phyloP scores from a whole-genome alignment of 495 filamentous ascomycete genomes.

The Mycothermus thermophilus region DNA sequence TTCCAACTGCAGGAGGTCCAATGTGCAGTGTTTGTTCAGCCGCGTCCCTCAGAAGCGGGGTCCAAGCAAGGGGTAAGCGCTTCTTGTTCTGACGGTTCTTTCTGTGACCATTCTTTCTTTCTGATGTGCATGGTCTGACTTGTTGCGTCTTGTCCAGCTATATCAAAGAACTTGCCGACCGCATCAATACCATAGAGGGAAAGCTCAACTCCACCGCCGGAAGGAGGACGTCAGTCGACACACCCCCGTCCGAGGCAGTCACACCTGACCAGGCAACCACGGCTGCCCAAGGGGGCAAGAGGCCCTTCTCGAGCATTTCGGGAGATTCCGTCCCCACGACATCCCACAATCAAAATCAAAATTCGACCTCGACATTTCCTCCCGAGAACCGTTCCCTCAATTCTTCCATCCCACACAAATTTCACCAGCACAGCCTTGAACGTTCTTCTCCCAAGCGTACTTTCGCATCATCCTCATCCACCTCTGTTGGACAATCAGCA shows the following conservation, averaged over 20 bases:
- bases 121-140: too few species aligned
- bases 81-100: too few species aligned
- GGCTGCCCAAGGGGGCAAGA: constrained; percentile 30
- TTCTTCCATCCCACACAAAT: constrained; percentile 17
- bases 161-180: constrained; percentile 89
- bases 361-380: constrained; percentile 22
- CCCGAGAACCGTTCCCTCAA: constrained; percentile 27
- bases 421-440: background rate
- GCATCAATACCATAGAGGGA: constrained; percentile 70
- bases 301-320: constrained; percentile 35
- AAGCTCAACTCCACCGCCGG: constrained; percentile 27
- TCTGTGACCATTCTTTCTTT: too few species aligned
- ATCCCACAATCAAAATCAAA: constrained; percentile 17
- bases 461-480: background rate
- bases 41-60: constrained; percentile 89
- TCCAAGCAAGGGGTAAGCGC: constrained; percentile 75
- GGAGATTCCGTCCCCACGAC: constrained; percentile 24
- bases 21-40: constrained; percentile 72
- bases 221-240: constrained; percentile 26
- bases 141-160: constrained; percentile 46
- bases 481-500: background rate
- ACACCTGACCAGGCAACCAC: too few species aligned
- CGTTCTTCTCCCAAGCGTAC: too few species aligned
- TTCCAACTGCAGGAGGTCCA: constrained; percentile 70
- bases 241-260: constrained; percentile 23